Base-by-base conservation (phyloP, 768 basidiomycete genomes). In the Amanita pallidorosea region DNA sequence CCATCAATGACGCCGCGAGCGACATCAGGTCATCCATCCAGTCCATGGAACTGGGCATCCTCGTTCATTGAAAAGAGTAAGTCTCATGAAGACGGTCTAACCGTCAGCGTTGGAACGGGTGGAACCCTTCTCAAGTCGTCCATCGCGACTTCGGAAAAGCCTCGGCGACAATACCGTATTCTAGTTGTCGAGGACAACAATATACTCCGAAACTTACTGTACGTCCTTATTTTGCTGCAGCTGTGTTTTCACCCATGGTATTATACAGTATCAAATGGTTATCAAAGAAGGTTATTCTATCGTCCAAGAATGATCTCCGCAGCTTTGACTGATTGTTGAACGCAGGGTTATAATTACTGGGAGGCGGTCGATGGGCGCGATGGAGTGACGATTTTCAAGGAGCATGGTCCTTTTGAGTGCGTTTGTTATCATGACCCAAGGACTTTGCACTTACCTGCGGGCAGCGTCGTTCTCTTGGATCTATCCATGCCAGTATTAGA, bases 401-500 rank as follows among this genome's bases (percentile, higher is more conserved):
- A 74, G 8, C 76, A 86, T 18, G 84, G 88, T 4, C 84, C 83
- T 37, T 96, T 94, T 61, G 91, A 96, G 92, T 93, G 63, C 54
- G 87, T 73, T 33, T 31, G 45, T 50, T 15, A 35, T 45, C 25
- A 11, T 27, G 27, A 5, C 8, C 17, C 6, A n/a, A 33, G 25
- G 29, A 23, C 29, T 47, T 55, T 34, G 8, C 18, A 3, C 31
- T 22, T 11, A 13, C 36, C 42, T 53, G 47, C 45, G 25, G 2
- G 20, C 57, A 94, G 92, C 54, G 79, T 92, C 31, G 84, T 94
- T 33, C 73, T 94, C 12, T 70, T 96, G 53, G 93, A 96, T 64
- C 68, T 96, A 51, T 91, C 88, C 1, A 96, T 96, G 93, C 94
- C 91, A 0, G 65, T 89, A n/a, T 77, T 96, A 51, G 90, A 96